These are phyloP conservation scores for Fusarium phyllophilum DNA, from an alignment of 2,329 filamentous ascomycete species.

Conservation along the genomic window DNA sequence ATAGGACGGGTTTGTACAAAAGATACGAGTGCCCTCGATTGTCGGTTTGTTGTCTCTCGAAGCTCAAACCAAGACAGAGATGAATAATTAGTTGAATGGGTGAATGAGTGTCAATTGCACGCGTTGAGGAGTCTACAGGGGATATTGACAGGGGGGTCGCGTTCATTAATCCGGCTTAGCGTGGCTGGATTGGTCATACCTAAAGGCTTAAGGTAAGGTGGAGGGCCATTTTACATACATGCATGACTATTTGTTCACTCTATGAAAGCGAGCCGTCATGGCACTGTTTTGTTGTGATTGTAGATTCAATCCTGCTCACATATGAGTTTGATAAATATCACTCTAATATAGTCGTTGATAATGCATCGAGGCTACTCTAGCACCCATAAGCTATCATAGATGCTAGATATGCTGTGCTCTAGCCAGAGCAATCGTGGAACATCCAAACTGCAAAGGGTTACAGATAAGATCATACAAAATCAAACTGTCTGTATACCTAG, in stretches of 20 bases:
- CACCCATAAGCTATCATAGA: neutral
- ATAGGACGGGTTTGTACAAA: constrained; percentile 3
- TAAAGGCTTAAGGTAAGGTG: neutral
- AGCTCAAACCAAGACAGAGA: constrained; percentile 22
- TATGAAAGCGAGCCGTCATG: neutral
- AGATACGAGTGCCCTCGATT: constrained; percentile 9
- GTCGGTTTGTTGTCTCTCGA: constrained; percentile 27
- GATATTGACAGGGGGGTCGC: constrained; percentile 34
- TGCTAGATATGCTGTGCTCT: neutral
- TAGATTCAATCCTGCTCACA: neutral
- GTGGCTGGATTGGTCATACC: constrained; percentile 6
- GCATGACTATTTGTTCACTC: neutral
- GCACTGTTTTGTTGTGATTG: neutral
- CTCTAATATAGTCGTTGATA: neutral
- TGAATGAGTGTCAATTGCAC: constrained; percentile 32
- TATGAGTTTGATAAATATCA: neutral
- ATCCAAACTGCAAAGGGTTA: neutral
- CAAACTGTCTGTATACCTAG: neutral
- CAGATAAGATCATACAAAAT: neutral
- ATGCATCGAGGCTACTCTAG: neutral
- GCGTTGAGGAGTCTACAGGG: constrained; percentile 39
- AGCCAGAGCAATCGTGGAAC: neutral
- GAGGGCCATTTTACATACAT: neutral
- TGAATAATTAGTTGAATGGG: constrained; percentile 24
- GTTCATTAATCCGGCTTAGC: constrained; percentile 31